These are phyloP conservation scores for Cercospora zeae-maydis DNA, from an alignment of 2,329 filamentous ascomycete species.

Conservation along the genomic window DNA sequence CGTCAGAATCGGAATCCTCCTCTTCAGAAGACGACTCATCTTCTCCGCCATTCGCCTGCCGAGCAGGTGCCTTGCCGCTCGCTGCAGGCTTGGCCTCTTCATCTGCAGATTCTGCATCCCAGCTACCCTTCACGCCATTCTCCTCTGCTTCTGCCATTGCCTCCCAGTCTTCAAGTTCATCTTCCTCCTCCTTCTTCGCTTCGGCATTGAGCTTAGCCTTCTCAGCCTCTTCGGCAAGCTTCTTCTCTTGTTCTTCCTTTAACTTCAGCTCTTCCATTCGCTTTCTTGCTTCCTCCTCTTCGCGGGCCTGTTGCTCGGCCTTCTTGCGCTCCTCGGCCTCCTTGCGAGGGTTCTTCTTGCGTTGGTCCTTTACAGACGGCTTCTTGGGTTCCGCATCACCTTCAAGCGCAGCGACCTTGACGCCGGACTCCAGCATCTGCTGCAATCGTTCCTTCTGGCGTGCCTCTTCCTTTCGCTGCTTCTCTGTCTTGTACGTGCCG, in stretches of 20 bases:
- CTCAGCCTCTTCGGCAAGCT: constrained; percentile 72
- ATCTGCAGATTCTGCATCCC: constrained; percentile 82
- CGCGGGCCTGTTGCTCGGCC: constrained; percentile 37
- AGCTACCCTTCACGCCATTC: constrained; percentile 82
- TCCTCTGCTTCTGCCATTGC: constrained; percentile 70
- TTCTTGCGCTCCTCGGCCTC: constrained; percentile 52
- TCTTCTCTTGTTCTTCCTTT: constrained; percentile 66
- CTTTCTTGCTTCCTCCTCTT: constrained; percentile 54
- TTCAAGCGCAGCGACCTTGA: constrained; percentile 58
- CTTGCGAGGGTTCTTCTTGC: constrained; percentile 67
- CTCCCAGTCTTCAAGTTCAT: constrained; percentile 80
- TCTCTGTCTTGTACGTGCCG: constrained; percentile 81
- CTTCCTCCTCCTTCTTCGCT: constrained; percentile 61
- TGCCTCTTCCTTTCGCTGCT: constrained; percentile 77
- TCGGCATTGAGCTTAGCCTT: constrained; percentile 67
- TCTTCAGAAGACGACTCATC: constrained; percentile 32
- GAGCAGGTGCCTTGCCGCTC: constrained; percentile 37
- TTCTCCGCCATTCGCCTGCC: constrained; percentile 27
- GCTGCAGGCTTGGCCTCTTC: constrained; percentile 48
- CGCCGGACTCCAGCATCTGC: constrained; percentile 78
- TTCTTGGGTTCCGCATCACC: constrained; percentile 75
- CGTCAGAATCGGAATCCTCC: constrained; percentile 49
- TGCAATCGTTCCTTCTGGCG: constrained; percentile 75
- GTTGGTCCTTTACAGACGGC: constrained; percentile 69
- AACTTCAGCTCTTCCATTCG: constrained; percentile 54